These are phyloP conservation scores for Herpetomonas tarakana DNA, from an alignment of 208 protist species.

Conservation along the genomic window DNA sequence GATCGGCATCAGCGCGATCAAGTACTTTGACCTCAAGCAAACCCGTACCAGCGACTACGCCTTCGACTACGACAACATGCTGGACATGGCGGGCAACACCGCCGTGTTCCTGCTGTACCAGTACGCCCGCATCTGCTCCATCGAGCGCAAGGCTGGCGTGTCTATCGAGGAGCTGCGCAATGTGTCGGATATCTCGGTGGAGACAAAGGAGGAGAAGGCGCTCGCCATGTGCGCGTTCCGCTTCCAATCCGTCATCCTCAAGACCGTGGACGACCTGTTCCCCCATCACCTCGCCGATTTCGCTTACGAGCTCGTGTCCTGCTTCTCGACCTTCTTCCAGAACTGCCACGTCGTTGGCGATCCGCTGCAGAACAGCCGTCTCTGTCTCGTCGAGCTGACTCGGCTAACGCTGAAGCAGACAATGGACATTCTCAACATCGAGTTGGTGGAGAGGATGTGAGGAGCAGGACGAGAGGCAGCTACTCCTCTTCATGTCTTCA, in stretches of 20 bases:
- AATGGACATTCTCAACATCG: constrained; percentile 93
- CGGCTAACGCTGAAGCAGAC: constrained; percentile 87
- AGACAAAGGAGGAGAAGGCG: constrained; percentile 80
- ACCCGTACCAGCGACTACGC: constrained; percentile 93
- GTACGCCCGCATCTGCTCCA: constrained; percentile 95
- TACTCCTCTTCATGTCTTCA: neutral
- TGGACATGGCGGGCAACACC: constrained; percentile 96
- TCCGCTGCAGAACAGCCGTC: constrained; percentile 75
- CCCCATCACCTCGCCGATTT: constrained; percentile 95
- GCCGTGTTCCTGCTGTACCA: constrained; percentile 97
- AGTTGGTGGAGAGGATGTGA: constrained; percentile 83
- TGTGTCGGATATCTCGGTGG: constrained; percentile 60
- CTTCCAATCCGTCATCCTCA: constrained; percentile 87
- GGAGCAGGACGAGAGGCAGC: neutral
- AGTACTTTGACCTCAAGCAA: constrained; percentile 97
- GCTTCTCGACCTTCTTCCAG: constrained; percentile 96
- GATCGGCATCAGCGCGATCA: constrained; percentile 95
- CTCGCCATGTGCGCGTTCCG: constrained; percentile 82
- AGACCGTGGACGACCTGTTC: constrained; percentile 89
- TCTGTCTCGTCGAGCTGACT: constrained; percentile 91
- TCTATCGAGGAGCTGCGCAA: constrained; percentile 49
- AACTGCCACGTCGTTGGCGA: constrained; percentile 88
- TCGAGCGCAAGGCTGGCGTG: constrained; percentile 88
- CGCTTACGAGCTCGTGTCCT: constrained; percentile 91
- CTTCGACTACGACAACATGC: constrained; percentile 97